A percentile compares a stretch with the other conserved stretches of the same genome.
Evolutionary conservation across 257 asterid species (phyloP).

Genomic region (Anisodus acutangulus): DNA sequence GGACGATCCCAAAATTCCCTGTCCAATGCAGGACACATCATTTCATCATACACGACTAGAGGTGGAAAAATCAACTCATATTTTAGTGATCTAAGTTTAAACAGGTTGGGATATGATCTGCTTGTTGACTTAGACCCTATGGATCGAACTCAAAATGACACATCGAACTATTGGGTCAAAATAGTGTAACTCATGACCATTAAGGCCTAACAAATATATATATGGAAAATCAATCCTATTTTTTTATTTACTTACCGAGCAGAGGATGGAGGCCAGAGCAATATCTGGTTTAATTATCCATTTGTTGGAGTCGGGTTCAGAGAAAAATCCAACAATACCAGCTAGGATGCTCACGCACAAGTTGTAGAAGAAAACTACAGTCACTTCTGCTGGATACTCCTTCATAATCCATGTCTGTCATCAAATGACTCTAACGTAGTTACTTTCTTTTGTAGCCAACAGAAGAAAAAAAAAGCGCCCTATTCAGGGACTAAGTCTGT

Average conservation of each 20-base stretch:
- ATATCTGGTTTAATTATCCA: slow-evolving; percentile 65
- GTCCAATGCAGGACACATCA: background rate
- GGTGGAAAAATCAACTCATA: background rate
- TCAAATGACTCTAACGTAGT: background rate
- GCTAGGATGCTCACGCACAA: slow-evolving; percentile 71
- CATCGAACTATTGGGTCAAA: background rate
- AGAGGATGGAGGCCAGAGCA: slow-evolving; percentile 66
- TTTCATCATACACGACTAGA: background rate
- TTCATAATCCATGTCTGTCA: slow-evolving; percentile 80
- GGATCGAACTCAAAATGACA: background rate
- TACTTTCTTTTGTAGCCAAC: background rate
- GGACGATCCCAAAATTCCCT: slow-evolving; percentile 80
- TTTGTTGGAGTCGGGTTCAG: slow-evolving; percentile 57
- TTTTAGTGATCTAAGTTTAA: too few species aligned
- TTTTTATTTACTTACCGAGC: slow-evolving; percentile 58
- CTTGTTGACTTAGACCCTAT: background rate
- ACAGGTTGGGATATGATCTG: background rate
- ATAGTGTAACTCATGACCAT: background rate
- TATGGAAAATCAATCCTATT: background rate
- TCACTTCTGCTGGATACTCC: slow-evolving; percentile 61
- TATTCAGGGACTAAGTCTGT: background rate
- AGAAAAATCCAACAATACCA: slow-evolving; percentile 57
- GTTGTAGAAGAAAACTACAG: slow-evolving; percentile 73
- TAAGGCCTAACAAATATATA: background rate
- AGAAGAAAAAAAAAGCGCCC: too few species aligned